These are phyloP conservation scores for Diutina pseudorugosa DNA, from an alignment of 1,139 yeast genomes.

Conservation along the genomic window DNA sequence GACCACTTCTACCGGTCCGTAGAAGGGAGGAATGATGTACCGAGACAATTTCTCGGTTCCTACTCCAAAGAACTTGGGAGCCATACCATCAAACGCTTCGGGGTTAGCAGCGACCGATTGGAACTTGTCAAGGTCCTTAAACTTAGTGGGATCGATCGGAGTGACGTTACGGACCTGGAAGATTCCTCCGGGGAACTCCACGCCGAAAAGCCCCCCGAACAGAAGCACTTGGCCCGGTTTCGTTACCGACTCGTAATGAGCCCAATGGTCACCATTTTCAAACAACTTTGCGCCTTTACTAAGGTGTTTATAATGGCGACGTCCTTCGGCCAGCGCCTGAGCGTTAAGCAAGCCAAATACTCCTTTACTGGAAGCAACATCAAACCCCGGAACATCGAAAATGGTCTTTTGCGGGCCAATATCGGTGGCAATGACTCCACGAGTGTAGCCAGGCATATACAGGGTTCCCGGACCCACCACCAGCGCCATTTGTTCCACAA, in stretches of 20 bases:
- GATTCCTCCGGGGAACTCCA: constrained; percentile 29
- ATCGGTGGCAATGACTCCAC: constrained; percentile 27
- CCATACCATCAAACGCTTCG: constrained; percentile 12
- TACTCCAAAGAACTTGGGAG: constrained; percentile 16
- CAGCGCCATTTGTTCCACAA: not conserved
- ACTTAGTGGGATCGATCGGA: constrained; percentile 16
- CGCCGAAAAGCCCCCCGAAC: constrained; percentile 49
- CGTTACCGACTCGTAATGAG: constrained; percentile 23
- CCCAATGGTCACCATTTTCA: constrained; percentile 22
- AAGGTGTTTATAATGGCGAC: constrained; percentile 16
- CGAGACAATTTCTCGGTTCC: constrained; percentile 4
- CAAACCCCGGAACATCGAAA: constrained; percentile 49
- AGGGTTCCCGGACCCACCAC: constrained; percentile 33
- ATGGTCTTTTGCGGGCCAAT: constrained; percentile 19
- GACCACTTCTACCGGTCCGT: constrained; percentile 56
- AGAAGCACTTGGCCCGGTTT: constrained; percentile 36
- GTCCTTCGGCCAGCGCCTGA: constrained; percentile 7
- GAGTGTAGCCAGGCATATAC: constrained; percentile 45
- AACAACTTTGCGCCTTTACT: constrained; percentile 25
- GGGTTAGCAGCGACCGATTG: constrained; percentile 10
- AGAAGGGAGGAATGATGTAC: constrained; percentile 48
- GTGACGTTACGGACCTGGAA: constrained; percentile 29
- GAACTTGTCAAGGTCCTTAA: constrained; percentile 19
- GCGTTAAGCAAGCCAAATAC: constrained; percentile 17
- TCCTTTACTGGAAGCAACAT: constrained; percentile 8